These are phyloP conservation scores for Xylariomycetidae sp. DNA, from an alignment of 2,329 filamentous ascomycete species.

Conservation along the genomic window DNA sequence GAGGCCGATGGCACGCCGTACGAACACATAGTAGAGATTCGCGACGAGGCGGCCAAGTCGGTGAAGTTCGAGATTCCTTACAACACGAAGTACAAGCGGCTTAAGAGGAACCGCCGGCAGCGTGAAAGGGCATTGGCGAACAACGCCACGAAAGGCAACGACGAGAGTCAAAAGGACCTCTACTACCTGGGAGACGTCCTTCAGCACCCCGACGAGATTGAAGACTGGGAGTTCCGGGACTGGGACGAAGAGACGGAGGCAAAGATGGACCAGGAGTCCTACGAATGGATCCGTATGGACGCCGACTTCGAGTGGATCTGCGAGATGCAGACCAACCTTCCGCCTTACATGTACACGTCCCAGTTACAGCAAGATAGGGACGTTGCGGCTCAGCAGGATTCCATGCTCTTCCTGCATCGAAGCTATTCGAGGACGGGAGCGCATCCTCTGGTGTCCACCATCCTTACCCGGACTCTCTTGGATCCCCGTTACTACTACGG, in stretches of 20 bases:
- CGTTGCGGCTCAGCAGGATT: slow-evolving; percentile 78
- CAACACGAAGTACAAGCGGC: slow-evolving; percentile 96
- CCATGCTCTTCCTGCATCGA: slow-evolving; percentile 66
- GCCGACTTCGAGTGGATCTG: slow-evolving; percentile 98
- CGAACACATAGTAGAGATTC: slow-evolving; percentile 95
- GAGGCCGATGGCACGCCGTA: slow-evolving; percentile 98
- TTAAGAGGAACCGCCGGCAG: slow-evolving; percentile 73
- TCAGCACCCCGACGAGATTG: slow-evolving; percentile 72
- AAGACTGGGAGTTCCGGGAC: slow-evolving; percentile 78
- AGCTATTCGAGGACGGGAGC: slow-evolving; percentile 44
- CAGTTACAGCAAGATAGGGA: slow-evolving; percentile 96
- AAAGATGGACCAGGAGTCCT: slow-evolving; percentile 91
- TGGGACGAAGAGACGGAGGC: slow-evolving; percentile 87
- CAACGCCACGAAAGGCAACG: slow-evolving; percentile 31
- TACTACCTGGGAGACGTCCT: slow-evolving; percentile 92
- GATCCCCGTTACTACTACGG: slow-evolving; percentile 91
- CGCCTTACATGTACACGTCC: slow-evolving; percentile 95
- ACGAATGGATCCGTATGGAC: slow-evolving; percentile 97
- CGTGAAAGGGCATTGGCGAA: slow-evolving; percentile 49
- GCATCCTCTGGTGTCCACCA: slow-evolving; percentile 79
- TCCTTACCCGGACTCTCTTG: slow-evolving; percentile 82
- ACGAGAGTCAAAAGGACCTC: slow-evolving; percentile 66
- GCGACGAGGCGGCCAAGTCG: slow-evolving; percentile 68
- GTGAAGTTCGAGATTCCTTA: slow-evolving; percentile 91
- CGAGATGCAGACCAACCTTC: slow-evolving; percentile 73